These are phyloP conservation scores for Neurospora sp. DNA, from an alignment of 495 filamentous ascomycete species.

Conservation along the genomic window DNA sequence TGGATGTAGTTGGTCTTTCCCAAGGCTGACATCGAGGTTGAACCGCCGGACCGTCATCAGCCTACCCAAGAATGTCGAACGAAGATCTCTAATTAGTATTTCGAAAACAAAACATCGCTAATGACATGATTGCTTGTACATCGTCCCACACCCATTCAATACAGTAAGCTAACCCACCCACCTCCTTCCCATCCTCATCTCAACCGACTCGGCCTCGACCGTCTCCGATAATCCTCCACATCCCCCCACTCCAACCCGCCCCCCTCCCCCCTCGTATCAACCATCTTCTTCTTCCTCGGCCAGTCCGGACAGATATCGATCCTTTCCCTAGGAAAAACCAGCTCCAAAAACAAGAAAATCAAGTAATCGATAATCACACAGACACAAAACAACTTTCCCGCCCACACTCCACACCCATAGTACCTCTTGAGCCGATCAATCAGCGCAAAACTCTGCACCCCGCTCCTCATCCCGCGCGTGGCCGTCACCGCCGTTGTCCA, in stretches of 20 bases:
- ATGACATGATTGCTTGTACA: neutral
- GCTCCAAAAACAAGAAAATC: slow-evolving; percentile 75
- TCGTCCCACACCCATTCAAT: neutral
- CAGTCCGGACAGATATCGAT: slow-evolving; percentile 88
- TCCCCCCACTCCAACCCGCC: neutral
- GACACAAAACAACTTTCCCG: slow-evolving; percentile 90
- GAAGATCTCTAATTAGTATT: neutral
- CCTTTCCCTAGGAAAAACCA: slow-evolving; percentile 68
- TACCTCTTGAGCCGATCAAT: slow-evolving; percentile 93
- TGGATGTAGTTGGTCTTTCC: neutral
- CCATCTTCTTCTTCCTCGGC: slow-evolving; percentile 56
- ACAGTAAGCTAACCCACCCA: too few species aligned
- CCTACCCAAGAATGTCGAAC: neutral
- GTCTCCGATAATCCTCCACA: neutral
- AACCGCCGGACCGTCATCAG: neutral
- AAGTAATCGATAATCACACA: slow-evolving; percentile 92
- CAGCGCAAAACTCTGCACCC: slow-evolving; percentile 72
- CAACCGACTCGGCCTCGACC: neutral
- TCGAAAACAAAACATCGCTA: neutral
- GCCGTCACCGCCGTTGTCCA: slow-evolving; percentile 41
- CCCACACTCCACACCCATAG: slow-evolving; percentile 99
- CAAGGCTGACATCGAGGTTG: neutral
- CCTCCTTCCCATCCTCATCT: neutral
- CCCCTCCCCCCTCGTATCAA: slow-evolving; percentile 9
- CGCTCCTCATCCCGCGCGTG: slow-evolving; percentile 51